These are phyloP conservation scores for Phytophthora ramorum DNA, from an alignment of 352 stramenopile genomes.

Conservation along the genomic window DNA sequence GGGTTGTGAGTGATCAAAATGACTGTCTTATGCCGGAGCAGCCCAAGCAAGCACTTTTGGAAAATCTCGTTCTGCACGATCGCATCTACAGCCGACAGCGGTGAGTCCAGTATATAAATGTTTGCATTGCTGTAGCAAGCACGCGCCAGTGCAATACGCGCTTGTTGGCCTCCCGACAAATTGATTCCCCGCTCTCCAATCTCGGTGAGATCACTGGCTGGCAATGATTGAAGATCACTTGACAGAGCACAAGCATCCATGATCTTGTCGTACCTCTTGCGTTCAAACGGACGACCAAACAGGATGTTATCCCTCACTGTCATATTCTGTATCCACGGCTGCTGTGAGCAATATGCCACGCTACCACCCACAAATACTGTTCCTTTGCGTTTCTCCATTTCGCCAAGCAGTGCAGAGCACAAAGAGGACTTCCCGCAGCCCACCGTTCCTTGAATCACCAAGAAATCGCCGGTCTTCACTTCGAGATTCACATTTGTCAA, in stretches of 20 bases:
- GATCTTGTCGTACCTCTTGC: conserved; percentile 60
- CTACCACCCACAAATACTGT: conserved; percentile 45
- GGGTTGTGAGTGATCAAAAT: conserved; percentile 93
- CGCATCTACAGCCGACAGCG: conserved; percentile 93
- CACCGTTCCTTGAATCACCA: conserved; percentile 54
- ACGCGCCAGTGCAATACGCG: conserved; percentile 67
- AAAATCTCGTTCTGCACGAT: conserved; percentile 95
- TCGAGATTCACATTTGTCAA: conserved; percentile 43
- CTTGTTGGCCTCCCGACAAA: conserved; percentile 94
- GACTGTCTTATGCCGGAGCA: conserved; percentile 69
- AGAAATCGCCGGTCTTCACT: conserved; percentile 48
- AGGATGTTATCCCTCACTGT: conserved; percentile 95
- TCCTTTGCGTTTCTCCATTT: conserved; percentile 77
- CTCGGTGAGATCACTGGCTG: conserved; percentile 91
- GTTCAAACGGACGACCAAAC: conserved; percentile 81
- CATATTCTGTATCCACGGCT: conserved; percentile 96
- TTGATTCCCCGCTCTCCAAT: conserved; percentile 97
- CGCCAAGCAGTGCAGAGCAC: conserved; percentile 47
- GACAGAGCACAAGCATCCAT: conserved; percentile 83
- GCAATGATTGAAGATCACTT: conserved; percentile 86
- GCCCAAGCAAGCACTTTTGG: conserved; percentile 51
- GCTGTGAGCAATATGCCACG: conserved; percentile 86
- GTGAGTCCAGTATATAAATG: conserved; percentile 92
- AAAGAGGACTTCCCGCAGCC: conserved; percentile 62
- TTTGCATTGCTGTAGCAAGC: conserved; percentile 75